Evolutionary conservation across 306 rosid species (phyloP).

Genomic region (Malus fusca): DNA sequence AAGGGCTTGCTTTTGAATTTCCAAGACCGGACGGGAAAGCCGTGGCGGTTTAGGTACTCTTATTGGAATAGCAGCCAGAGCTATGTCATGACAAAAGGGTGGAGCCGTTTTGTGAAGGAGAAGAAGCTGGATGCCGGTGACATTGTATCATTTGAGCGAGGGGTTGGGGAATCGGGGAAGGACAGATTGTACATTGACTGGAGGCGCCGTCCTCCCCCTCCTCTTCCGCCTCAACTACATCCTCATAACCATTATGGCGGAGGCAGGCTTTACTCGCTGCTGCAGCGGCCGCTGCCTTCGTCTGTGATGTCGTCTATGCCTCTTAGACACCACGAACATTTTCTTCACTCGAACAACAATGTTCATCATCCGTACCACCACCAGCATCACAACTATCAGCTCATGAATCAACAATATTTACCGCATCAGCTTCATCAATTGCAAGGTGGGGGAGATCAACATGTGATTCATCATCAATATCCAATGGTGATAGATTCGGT

Average conservation of each 20-base stretch:
- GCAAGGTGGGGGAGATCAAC: neutral
- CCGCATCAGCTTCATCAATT: constrained; percentile 2
- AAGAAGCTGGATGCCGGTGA: constrained; percentile 84
- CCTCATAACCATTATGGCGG: constrained; percentile 23
- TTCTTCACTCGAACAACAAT: constrained; percentile 32
- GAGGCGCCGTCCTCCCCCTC: constrained; percentile 37
- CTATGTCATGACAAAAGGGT: constrained; percentile 88
- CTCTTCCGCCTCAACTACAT: constrained; percentile 4
- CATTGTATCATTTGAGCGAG: constrained; percentile 65
- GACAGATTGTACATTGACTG: constrained; percentile 61
- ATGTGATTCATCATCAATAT: neutral
- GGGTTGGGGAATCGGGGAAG: constrained; percentile 33
- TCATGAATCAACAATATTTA: neutral
- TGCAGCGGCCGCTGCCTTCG: constrained; percentile 7
- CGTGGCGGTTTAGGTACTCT: constrained; percentile 83
- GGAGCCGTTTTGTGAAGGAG: constrained; percentile 92
- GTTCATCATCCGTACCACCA: constrained; percentile 14
- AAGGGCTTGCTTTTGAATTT: constrained; percentile 63
- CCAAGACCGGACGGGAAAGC: constrained; percentile 59
- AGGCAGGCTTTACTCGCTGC: constrained; percentile 32
- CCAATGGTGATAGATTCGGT: constrained; percentile 9
- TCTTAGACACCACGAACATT: constrained; percentile 19
- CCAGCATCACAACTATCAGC: neutral
- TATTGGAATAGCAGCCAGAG: constrained; percentile 96
- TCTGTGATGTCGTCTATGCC: neutral